Conservation (phyloP, 1,284 basidiomycete genomes). For the Blastosporella zonata region DNA sequence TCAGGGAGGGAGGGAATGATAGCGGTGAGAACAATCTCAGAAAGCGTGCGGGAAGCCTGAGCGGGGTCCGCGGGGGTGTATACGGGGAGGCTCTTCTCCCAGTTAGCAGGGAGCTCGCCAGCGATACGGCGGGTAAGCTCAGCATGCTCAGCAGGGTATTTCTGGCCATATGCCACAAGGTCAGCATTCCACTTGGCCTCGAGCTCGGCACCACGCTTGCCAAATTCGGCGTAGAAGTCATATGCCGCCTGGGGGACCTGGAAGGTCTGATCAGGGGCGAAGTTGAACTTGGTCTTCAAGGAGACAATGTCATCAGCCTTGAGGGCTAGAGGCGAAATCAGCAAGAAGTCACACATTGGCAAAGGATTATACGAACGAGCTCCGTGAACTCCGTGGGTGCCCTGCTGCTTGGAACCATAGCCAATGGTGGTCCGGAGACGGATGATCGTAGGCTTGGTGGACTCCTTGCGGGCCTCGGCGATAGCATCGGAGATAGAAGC, state of each 20-base stretch:
- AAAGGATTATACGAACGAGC: slow-evolving; percentile 49
- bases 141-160: slow-evolving; percentile 82
- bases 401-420: slow-evolving; percentile 89
- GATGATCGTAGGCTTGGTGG: slow-evolving; percentile 85
- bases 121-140: slow-evolving; percentile 85
- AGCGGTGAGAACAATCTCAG: slow-evolving; percentile 84
- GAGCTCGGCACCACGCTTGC: slow-evolving; percentile 69
- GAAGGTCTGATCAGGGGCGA: slow-evolving; percentile 81
- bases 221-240: slow-evolving; percentile 65
- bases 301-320: slow-evolving; percentile 89
- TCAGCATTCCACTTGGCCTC: slow-evolving; percentile 78
- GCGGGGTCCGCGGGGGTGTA: slow-evolving; percentile 83
- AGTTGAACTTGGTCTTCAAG: slow-evolving; percentile 84
- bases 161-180: slow-evolving; percentile 69
- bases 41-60: slow-evolving; percentile 89
- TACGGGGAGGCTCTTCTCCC: slow-evolving; percentile 85
- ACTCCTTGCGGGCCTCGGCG: slow-evolving; percentile 71
- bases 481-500: slow-evolving; percentile 80
- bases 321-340: slow-evolving; percentile 53
- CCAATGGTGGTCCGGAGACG: slow-evolving; percentile 89
- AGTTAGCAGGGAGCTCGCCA: slow-evolving; percentile 80
- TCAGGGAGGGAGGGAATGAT: slow-evolving; percentile 80
- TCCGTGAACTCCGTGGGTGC: slow-evolving; percentile 92
- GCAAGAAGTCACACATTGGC: slow-evolving; percentile 1
- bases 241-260: slow-evolving; percentile 77